Evolutionary conservation across 768 basidiomycete species (phyloP).

Genomic region (Chalciporus chontae): DNA sequence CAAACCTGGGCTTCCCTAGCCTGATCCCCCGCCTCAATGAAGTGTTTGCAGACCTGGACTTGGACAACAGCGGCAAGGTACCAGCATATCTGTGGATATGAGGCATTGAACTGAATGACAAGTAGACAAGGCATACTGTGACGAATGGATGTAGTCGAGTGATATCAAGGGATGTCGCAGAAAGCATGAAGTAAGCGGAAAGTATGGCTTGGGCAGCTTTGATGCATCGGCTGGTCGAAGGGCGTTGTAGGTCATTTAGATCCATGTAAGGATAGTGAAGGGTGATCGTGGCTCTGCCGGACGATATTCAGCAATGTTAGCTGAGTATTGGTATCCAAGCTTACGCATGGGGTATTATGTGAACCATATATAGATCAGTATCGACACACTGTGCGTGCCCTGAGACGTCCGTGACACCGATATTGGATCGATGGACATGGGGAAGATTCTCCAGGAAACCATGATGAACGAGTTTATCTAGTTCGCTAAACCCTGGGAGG

Average conservation of each 20-base stretch:
- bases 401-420: slow-evolving; percentile 56
- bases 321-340: slow-evolving; percentile 16
- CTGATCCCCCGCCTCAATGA: slow-evolving; percentile 76
- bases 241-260: slow-evolving; percentile 59
- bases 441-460: slow-evolving; percentile 74
- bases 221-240: slow-evolving; percentile 69
- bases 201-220: slow-evolving; percentile 74
- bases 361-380: slow-evolving; percentile 84
- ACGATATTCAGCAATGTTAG: slow-evolving; percentile 10
- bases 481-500: slow-evolving; percentile 59
- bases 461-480: slow-evolving; percentile 64
- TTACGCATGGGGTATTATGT: slow-evolving; percentile 83
- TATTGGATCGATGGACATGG: slow-evolving; percentile 58
- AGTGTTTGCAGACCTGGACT: slow-evolving; percentile 82
- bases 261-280: slow-evolving; percentile 83
- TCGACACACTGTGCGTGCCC: slow-evolving; percentile 59
- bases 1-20: slow-evolving; percentile 74
- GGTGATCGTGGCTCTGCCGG: slow-evolving; percentile 74
- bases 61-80: slow-evolving; percentile 87
- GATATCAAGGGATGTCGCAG: slow-evolving; percentile 80
- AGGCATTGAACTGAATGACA: slow-evolving; percentile 5
- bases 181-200: slow-evolving; percentile 69
- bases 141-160: slow-evolving; percentile 79
- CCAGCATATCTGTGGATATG: slow-evolving; percentile 70
- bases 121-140: slow-evolving; percentile 48